Evolutionary conservation across 2,329 filamentous ascomycete species (phyloP), one percentile per base, ranked within the genome.

Genomic region (Fusarium sp.): DNA sequence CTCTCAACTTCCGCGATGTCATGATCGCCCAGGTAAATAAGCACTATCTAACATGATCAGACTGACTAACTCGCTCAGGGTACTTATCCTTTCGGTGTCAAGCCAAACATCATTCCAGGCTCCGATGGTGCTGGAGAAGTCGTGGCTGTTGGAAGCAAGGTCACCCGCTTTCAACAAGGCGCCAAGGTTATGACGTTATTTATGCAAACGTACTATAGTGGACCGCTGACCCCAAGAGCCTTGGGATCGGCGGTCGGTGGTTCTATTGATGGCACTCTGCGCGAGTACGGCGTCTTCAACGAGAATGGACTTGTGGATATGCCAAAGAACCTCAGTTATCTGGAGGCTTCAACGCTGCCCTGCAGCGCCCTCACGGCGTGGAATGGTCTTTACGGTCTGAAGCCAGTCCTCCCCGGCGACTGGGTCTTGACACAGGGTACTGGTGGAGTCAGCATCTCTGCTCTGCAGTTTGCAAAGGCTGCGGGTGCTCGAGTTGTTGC

Each of bases 41-140:
- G 0, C 4, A 12, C 3, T 50, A 0, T 9, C 14, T 30, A 9
- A 5, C 7, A 9, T 9, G 7, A 18, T 6, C 7, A 8, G 4
- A 4, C 7, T 13, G 10, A 50, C 20, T 17, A 9, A 50, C 47
- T 30, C 1, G 2, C 3, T 12, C 7, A 50, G 47, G 47, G 47
- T 14, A 50, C 47, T n/a, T 50, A 50, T 30, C 47, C 28, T 13
- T 50, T 50, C 5, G 28, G 2, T 30, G 20, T 50, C 28, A 13
- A 30, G 28, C 1, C 7, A 50, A 50, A 50, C 28, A 50, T 50
- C 10, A 50, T 50, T 13, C 47, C 47, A 18, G 28, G 47, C 10
- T 50, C 28, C 4, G 47, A 50, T n/a, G 28, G 47, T n/a, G 47
- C 28, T 2, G 28, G 47, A 30, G 26, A 30, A 30, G 20, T 50